Evolutionary conservation across 1,284 basidiomycete genomes (phyloP).

Genomic region (Leccinum huronense): DNA sequence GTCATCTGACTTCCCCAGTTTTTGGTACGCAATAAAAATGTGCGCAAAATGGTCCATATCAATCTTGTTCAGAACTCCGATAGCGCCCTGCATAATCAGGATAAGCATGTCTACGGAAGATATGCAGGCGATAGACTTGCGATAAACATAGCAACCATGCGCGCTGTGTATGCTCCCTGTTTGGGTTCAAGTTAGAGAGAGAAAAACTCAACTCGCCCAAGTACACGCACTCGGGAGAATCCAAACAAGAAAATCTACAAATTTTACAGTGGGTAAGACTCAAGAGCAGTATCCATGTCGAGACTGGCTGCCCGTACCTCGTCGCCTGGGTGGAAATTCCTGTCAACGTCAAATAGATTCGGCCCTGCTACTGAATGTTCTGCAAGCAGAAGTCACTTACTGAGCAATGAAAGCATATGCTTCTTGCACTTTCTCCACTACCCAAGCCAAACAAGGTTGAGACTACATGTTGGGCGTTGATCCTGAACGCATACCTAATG

Average conservation of each 20-base stretch:
- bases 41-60: conserved; percentile 68
- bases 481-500: conserved; percentile 44
- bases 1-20: conserved; percentile 53
- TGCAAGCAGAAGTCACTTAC: conserved; percentile 40
- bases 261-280: conserved; percentile 7
- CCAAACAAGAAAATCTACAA: conserved; percentile 67
- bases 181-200: conserved; percentile 7
- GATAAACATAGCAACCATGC: conserved; percentile 68
- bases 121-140: conserved; percentile 38
- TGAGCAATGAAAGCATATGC: conserved; percentile 73
- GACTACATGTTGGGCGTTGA: conserved; percentile 4
- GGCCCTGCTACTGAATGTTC: neutral
- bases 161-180: conserved; percentile 66
- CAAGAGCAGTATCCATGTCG: conserved; percentile 6
- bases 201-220: neutral
- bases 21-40: conserved; percentile 61
- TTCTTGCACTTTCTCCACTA: conserved; percentile 69
- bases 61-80: conserved; percentile 61
- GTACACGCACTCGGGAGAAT: conserved; percentile 57
- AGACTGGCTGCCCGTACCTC: conserved; percentile 44
- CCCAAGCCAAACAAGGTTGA: conserved; percentile 5
- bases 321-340: conserved; percentile 67
- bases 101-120: conserved; percentile 3
- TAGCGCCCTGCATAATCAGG: conserved; percentile 45
- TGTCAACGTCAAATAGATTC: conserved; percentile 26